A percentile compares a stretch with the other conserved stretches of the same genome.
Conservation (phyloP, 106 monocot species). For the Agapanthus africanus region DNA sequence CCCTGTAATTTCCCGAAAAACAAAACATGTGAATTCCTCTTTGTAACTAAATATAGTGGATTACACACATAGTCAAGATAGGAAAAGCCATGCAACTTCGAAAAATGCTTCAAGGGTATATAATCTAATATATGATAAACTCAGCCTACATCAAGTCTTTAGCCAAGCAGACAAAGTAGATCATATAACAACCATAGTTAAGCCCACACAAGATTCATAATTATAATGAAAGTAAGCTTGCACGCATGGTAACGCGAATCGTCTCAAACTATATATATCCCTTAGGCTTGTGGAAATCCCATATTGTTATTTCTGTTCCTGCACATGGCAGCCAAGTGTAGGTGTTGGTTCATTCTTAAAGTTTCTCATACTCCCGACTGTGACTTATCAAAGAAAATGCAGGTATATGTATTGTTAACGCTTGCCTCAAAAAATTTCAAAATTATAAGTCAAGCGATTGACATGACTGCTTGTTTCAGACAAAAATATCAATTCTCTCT, state of each 20-base stretch:
- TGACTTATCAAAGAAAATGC: neutral
- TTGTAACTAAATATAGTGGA: neutral
- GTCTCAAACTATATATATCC: neutral
- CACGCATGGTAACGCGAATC: neutral
- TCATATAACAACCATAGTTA: neutral
- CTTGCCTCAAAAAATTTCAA: neutral
- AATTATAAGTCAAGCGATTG: neutral
- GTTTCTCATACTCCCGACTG: neutral
- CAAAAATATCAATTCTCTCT: neutral
- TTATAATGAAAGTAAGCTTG: neutral
- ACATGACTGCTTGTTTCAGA: neutral
- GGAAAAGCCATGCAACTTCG: neutral
- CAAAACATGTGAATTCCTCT: neutral
- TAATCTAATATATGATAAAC: neutral
- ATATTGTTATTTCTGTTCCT: neutral
- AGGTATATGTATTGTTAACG: neutral
- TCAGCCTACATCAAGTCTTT: neutral
- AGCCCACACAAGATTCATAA: neutral
- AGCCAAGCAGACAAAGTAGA: neutral
- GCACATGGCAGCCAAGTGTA: neutral
- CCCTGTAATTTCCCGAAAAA: conserved; percentile 27
- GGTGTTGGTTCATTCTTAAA: neutral
- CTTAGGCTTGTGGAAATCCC: too few relatives aligned
- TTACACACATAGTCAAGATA: neutral
- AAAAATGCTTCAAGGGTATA: neutral